Evolutionary conservation across 164 flowering plant genomes (phyloP), one percentile per base, ranked within the genome.

Genomic region (Buxus sempervirens): DNA sequence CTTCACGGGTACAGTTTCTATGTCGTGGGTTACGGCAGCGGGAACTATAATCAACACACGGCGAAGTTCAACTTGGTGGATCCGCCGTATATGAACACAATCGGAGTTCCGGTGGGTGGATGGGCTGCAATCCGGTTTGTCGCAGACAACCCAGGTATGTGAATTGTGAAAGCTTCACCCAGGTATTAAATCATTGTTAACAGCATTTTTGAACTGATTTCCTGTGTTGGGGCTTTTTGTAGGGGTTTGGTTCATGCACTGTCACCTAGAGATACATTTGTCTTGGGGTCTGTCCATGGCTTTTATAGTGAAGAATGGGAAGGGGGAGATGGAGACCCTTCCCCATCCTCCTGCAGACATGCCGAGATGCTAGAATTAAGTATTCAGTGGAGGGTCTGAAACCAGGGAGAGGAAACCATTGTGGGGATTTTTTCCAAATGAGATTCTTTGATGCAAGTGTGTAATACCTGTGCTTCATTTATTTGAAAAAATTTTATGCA

Each of bases 211-310:
- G 4, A n/a, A 58, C 32, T 58, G 38, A 45, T 24, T 56, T 32
- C 18, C 54, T 5, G 48, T 21, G 61, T 27, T 36, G 24, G n/a
- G n/a, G 15, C 6, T 54, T 55, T 15, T 4, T 70, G 56, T 48
- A 86, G 92, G 92, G 60, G 89, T 82, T 54, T 90, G 92, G 89
- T 81, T 84, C 63, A 82, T 90, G 82, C 92, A 90, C 56, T 86
- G 91, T 76, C 92, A 90, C 72, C 66, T 85, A 36, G 90, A 87
- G 42, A 67, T 81, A 65, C 96, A 87, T 70, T 62, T 68, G 51
- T 64, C 86, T 20, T 88, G 89, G 89, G 93, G 93, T 8, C 55
- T 88, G 57, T 72, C 82, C 2, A 81, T 79, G 79, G 85, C 73
- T 38, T 70, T 85, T 54, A 82, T 87, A 66, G 94, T 86, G 72